phyloP scores from a whole-genome alignment of 371 early-diverging fungal species.

The Mortierella sp. region DNA sequence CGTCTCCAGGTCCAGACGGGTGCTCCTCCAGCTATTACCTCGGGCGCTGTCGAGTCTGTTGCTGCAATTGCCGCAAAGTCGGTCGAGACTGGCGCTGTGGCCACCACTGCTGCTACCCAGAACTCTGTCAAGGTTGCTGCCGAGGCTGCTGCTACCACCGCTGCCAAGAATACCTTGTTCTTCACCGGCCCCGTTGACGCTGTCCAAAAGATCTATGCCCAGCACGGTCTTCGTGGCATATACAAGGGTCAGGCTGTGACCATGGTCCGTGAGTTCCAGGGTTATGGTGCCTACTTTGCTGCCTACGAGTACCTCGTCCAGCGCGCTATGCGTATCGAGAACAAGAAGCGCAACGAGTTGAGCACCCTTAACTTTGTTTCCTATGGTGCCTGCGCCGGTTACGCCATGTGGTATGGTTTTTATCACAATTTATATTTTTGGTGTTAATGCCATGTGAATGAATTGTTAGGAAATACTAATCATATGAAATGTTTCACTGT shows the following conservation, averaged over 20 bases:
- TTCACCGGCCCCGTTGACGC: slow-evolving; percentile 83
- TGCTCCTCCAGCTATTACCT: slow-evolving; percentile 26
- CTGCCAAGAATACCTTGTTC: slow-evolving; percentile 43
- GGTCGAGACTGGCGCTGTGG: slow-evolving; percentile 26
- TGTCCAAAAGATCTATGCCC: slow-evolving; percentile 79
- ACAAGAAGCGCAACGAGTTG: slow-evolving; percentile 69
- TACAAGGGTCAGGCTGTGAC: slow-evolving; percentile 90
- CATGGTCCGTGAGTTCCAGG: slow-evolving; percentile 84
- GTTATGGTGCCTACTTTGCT: slow-evolving; percentile 86
- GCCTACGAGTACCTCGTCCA: slow-evolving; percentile 86
- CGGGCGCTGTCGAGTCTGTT: slow-evolving; percentile 27
- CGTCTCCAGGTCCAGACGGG: slow-evolving; percentile 83
- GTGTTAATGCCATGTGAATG: background rate
- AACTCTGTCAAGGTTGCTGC: slow-evolving; percentile 45
- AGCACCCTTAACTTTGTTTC: slow-evolving; percentile 76
- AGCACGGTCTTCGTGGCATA: slow-evolving; percentile 79
- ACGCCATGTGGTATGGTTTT: slow-evolving; percentile 79
- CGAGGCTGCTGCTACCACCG: slow-evolving; percentile 29
- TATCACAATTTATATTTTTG: background rate
- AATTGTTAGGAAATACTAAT: background rate
- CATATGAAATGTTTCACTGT: background rate
- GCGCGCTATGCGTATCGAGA: slow-evolving; percentile 68
- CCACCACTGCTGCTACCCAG: slow-evolving; percentile 6
- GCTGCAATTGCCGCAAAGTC: slow-evolving; percentile 16
- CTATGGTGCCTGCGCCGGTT: slow-evolving; percentile 84